Percentiles rank a stretch among this genome's conserved stretches.
Evolutionary conservation across 1,284 basidiomycete species (phyloP).

Genomic region (Somion occarium): DNA sequence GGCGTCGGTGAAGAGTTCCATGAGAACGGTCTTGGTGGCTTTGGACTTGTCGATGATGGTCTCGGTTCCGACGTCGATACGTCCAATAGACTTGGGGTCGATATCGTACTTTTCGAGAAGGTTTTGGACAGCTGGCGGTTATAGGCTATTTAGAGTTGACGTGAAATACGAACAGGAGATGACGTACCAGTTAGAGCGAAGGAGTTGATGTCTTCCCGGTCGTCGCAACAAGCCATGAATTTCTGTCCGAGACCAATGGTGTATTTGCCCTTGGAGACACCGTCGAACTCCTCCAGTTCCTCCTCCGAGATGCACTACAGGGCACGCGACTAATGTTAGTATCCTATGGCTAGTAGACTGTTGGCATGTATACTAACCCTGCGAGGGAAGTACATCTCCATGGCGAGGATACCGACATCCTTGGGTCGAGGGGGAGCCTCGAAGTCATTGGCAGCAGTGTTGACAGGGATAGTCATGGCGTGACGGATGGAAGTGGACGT

Average conservation of each 20-base stretch:
- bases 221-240: conserved; percentile 97
- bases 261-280: conserved; percentile 96
- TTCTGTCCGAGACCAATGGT: conserved; percentile 98
- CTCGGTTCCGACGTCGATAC: conserved; percentile 97
- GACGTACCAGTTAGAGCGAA: conserved; percentile 88
- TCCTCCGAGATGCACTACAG: conserved; percentile 89
- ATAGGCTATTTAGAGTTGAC: conserved; percentile 7
- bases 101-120: conserved; percentile 94
- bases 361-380: conserved; percentile 72
- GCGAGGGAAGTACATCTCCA: conserved; percentile 93
- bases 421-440: conserved; percentile 57
- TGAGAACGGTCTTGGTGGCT: conserved; percentile 96
- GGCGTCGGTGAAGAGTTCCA: conserved; percentile 91
- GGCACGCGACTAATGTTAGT: conserved; percentile 14
- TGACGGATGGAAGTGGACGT: conserved; percentile 10
- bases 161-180: neutral
- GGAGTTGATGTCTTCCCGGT: conserved; percentile 98
- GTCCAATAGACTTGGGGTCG: conserved; percentile 94
- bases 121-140: conserved; percentile 65
- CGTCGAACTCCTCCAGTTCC: conserved; percentile 93
- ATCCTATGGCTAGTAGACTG: too few relatives aligned
- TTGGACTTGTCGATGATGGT: conserved; percentile 99
- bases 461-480: conserved; percentile 29
- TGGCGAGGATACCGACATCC: conserved; percentile 89
- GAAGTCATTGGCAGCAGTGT: conserved; percentile 24